These are phyloP conservation scores for Ceratocystis albifundus DNA, from an alignment of 2,329 filamentous ascomycete genomes.

Conservation along the genomic window DNA sequence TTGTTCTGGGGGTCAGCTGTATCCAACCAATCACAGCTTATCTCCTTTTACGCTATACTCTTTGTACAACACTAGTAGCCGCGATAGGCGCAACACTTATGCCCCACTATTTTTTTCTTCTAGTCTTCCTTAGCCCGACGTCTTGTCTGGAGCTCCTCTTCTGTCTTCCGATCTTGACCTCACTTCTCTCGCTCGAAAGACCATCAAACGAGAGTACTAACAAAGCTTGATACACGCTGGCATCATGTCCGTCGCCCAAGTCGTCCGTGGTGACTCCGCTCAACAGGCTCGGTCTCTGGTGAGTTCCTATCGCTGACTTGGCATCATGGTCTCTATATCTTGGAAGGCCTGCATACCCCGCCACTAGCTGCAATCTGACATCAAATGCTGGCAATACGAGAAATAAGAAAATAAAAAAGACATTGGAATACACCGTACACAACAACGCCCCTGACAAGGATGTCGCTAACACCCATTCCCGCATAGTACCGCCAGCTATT, in stretches of 20 bases:
- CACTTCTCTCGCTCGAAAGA: background rate
- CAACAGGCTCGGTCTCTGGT: conserved; percentile 48
- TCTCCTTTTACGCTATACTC: background rate
- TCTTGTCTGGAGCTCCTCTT: conserved; percentile 3
- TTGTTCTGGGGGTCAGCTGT: too few relatives aligned
- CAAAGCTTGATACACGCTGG: background rate
- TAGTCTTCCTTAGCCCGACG: background rate
- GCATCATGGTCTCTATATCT: background rate
- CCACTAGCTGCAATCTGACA: background rate
- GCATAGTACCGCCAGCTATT: conserved; percentile 80
- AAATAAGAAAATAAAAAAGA: too few relatives aligned
- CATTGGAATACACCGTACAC: background rate
- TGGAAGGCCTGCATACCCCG: background rate
- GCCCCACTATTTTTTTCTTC: conserved; percentile 10
- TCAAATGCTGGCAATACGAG: too few relatives aligned
- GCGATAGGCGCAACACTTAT: background rate
- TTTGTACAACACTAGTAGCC: background rate
- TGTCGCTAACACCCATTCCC: background rate
- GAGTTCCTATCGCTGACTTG: conserved; percentile 27
- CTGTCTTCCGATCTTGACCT: background rate
- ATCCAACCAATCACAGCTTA: background rate
- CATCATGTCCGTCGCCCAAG: conserved; percentile 33
- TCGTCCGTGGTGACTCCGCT: conserved; percentile 43
- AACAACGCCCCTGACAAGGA: background rate
- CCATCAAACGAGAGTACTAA: background rate